Evolutionary conservation across 1,139 yeast genomes (phyloP), one percentile per base, ranked within the genome.

Genomic region (Protomyces inundatus): DNA sequence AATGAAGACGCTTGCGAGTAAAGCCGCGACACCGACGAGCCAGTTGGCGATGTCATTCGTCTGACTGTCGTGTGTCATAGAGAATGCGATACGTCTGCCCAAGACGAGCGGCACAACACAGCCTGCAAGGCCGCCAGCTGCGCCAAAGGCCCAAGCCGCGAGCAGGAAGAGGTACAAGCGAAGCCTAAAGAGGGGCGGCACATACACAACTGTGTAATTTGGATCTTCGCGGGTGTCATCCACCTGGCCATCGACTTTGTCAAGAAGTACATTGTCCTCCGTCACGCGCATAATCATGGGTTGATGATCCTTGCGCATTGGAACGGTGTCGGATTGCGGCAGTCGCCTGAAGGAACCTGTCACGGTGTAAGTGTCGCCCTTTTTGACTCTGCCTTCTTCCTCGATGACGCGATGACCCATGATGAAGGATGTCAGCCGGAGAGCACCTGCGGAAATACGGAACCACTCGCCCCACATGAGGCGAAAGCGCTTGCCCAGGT

Each of bases 341-440:
- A 91, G 98, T 63, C 98, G 82, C 46, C 90, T 84, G 71, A 83
- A 87, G 56, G 79, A 78, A 1, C 99, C 98, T 74, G 89, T 86
- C 0, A 90, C 90, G 1, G 86, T 82, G 72, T 87, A 88, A 6
- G 39, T 37, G 39, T 42, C 54, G 0, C 97, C 97, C 16, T 42
- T 23, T 30, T 16, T 42, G 48, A 42, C 48, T 9, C 48, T 6
- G 23, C 16, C 48, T 69, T 95, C 80, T 74, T 91, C 97, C 54
- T 81, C 81, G 1, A 89, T 81, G n/a, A 80, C 77, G n/a, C 88
- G 87, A 39, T 74, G 77, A 23, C 87, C 88, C 57, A 90, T 74
- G 23, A 91, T 82, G 72, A 90, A 90, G 36, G 95, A 90, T 0
- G 96, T 86, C 52, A 91, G 77, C 55, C 97, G 79, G 42, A 88